A percentile compares a stretch with the other conserved stretches of the same genome.
phyloP scores from a whole-genome alignment of 345 rosid species.

The Erodium maritimum region DNA sequence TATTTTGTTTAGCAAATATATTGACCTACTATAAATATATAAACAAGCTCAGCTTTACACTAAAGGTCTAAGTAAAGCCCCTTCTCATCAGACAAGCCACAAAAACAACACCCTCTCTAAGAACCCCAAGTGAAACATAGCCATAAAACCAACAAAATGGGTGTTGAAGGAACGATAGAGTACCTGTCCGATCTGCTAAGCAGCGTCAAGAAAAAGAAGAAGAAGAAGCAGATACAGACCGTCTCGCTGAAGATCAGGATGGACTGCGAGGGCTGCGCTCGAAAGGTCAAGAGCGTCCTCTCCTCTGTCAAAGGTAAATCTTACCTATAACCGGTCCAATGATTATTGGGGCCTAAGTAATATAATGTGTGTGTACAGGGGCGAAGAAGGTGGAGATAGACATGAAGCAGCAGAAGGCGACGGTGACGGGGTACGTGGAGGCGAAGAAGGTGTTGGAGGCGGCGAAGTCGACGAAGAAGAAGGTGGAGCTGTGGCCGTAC shows the following conservation, averaged over 20 bases:
- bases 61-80: no score
- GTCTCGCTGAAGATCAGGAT: constrained; percentile 70
- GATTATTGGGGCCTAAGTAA: no score
- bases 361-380: no score
- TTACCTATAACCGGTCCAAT: no score
- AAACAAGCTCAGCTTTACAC: no score
- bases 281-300: constrained; percentile 68
- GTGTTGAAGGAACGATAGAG: constrained; percentile 65
- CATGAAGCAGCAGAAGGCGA: constrained; percentile 68
- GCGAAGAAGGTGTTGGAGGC: constrained; percentile 52
- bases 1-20: no score
- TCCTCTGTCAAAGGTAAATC: constrained; percentile 59
- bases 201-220: constrained; percentile 27
- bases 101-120: no score
- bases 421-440: constrained; percentile 58
- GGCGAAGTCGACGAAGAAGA: constrained; percentile 75
- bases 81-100: no score
- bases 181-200: constrained; percentile 48
- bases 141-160: constrained; percentile 58
- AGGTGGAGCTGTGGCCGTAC: constrained; percentile 88
- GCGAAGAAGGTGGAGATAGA: constrained; percentile 73
- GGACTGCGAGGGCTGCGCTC: constrained; percentile 86
- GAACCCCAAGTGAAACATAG: no score
- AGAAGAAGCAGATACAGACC: constrained; percentile 58
- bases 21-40: no score